Percentiles rank a stretch among this genome's conserved stretches.
Conservation (phyloP, 2,329 filamentous ascomycete species). For the Penicillium paneum region DNA sequence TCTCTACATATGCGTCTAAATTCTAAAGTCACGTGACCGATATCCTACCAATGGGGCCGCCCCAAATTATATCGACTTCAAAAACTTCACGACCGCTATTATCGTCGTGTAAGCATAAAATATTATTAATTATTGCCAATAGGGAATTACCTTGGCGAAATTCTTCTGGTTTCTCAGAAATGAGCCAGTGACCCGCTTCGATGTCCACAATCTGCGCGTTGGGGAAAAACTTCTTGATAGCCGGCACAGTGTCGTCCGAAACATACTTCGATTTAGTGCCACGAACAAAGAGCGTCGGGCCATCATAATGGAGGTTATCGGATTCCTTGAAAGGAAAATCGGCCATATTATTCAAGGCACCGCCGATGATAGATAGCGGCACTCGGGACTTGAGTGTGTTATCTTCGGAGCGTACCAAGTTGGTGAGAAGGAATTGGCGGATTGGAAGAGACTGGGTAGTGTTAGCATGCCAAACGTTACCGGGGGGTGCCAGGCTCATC, state of each 20-base stretch:
- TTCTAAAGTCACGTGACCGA: background rate
- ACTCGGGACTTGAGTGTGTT: conserved; percentile 70
- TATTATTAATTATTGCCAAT: background rate
- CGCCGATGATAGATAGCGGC: conserved; percentile 68
- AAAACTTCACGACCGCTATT: conserved; percentile 36
- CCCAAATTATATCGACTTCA: conserved; percentile 20
- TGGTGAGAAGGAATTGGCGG: conserved; percentile 88
- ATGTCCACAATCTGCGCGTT: conserved; percentile 40
- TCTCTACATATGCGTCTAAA: background rate
- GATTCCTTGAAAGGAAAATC: conserved; percentile 85
- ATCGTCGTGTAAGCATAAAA: conserved; percentile 11
- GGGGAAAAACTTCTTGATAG: conserved; percentile 44
- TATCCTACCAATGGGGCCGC: background rate
- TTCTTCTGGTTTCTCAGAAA: conserved; percentile 45
- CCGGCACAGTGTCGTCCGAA: conserved; percentile 38
- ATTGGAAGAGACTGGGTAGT: conserved; percentile 61
- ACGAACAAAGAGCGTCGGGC: conserved; percentile 72
- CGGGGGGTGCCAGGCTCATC: background rate
- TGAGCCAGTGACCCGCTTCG: conserved; percentile 46
- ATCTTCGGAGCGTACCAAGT: conserved; percentile 61
- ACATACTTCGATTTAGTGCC: conserved; percentile 43
- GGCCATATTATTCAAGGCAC: conserved; percentile 69
- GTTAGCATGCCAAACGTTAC: background rate
- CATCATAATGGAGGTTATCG: conserved; percentile 64
- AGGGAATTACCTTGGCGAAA: conserved; percentile 36